phyloP scores from a whole-genome alignment of 306 rosid species.

The Ormosia emarginata region DNA sequence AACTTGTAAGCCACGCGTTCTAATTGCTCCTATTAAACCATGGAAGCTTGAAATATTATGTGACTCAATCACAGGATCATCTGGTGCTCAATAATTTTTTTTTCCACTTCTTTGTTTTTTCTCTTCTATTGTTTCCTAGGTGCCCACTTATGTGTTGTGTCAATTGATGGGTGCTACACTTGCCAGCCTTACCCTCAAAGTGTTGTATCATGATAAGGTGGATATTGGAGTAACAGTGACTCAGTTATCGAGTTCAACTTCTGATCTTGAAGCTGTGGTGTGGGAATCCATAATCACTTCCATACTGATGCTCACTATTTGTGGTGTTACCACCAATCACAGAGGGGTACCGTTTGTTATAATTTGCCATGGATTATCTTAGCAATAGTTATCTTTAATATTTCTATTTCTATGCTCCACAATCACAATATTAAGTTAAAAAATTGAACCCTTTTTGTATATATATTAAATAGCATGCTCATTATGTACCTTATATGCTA shows the following conservation, averaged over 20 bases:
- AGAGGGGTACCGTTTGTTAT: constrained; percentile 36
- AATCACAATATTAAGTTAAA: not conserved
- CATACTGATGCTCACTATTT: constrained; percentile 42
- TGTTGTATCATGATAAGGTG: constrained; percentile 27
- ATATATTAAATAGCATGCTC: not conserved
- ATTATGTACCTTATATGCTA: not conserved
- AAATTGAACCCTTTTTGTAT: not conserved
- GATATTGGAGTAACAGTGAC: constrained; percentile 30
- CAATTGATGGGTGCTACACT: constrained; percentile 29
- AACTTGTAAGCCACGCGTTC: constrained; percentile 12
- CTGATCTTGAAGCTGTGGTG: constrained; percentile 28
- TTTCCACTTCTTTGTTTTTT: not conserved
- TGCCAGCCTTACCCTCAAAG: constrained; percentile 33
- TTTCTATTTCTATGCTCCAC: not conserved
- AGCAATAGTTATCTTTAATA: not conserved
- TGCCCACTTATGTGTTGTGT: constrained; percentile 35
- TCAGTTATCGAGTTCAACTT: constrained; percentile 20
- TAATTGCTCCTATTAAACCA: not conserved
- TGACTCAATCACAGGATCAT: not conserved
- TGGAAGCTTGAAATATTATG: not conserved
- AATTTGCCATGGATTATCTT: not conserved
- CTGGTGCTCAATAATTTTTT: not conserved
- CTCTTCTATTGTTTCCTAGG: constrained; percentile 11
- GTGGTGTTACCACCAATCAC: constrained; percentile 45
- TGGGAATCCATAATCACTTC: constrained; percentile 42